Conservation (phyloP, 495 filamentous ascomycete genomes). For the Penicillium parvum region DNA sequence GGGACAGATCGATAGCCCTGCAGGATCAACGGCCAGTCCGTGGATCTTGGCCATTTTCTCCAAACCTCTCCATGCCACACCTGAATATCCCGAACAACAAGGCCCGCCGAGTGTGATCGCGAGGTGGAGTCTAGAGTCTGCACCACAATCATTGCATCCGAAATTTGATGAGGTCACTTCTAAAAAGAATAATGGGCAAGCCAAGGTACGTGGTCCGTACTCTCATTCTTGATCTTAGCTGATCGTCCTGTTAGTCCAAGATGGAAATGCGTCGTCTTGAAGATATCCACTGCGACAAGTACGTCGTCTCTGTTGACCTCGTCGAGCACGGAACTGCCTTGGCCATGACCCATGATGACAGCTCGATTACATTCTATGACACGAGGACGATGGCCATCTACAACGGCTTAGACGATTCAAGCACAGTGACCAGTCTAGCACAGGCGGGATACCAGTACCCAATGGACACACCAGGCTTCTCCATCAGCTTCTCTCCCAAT, state of each 20-base stretch:
- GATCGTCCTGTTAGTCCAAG: slow-evolving; percentile 42
- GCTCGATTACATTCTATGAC: slow-evolving; percentile 73
- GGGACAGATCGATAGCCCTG: slow-evolving; percentile 45
- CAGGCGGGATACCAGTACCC: slow-evolving; percentile 72
- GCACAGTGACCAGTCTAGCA: slow-evolving; percentile 60
- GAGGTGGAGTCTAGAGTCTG: slow-evolving; percentile 68
- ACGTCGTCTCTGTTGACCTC: slow-evolving; percentile 62
- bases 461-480: slow-evolving; percentile 37
- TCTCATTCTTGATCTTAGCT: slow-evolving; percentile 10
- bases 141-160: slow-evolving; percentile 57
- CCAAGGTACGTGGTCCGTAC: slow-evolving; percentile 24
- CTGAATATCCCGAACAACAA: slow-evolving; percentile 51
- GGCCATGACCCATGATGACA: slow-evolving; percentile 68
- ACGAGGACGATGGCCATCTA: slow-evolving; percentile 63
- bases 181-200: slow-evolving; percentile 53
- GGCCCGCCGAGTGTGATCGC: slow-evolving; percentile 65
- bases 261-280: slow-evolving; percentile 61
- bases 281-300: slow-evolving; percentile 58
- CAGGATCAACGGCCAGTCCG: slow-evolving; percentile 49
- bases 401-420: slow-evolving; percentile 55
- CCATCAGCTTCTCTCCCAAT: slow-evolving; percentile 71
- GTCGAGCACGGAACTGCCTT: slow-evolving; percentile 64
- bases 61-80: slow-evolving; percentile 45
- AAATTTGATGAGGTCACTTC: slow-evolving; percentile 70
- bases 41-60: slow-evolving; percentile 71